Evolutionary conservation across 2,329 filamentous ascomycete species (phyloP).

Genomic region (Fusarium praegraminearum): DNA sequence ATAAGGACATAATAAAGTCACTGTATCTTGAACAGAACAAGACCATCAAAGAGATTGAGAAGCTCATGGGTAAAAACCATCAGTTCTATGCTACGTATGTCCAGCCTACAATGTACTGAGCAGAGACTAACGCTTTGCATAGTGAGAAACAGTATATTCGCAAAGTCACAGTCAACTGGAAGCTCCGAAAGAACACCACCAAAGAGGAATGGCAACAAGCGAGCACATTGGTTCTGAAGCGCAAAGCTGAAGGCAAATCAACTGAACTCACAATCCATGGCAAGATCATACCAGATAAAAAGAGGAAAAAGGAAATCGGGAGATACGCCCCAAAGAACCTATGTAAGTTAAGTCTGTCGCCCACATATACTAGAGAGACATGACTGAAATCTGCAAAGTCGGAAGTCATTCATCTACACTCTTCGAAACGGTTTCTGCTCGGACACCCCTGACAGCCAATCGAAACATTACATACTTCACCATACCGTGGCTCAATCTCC

Average conservation of each 20-base stretch:
- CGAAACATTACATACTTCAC: neutral
- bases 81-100: neutral
- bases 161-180: neutral
- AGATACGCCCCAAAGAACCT: neutral
- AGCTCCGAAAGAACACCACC: neutral
- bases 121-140: neutral
- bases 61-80: neutral
- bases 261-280: neutral
- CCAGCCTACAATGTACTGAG: rapidly evolving
- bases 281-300: neutral
- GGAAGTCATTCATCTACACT: neutral
- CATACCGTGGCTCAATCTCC: neutral
- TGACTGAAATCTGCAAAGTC: neutral
- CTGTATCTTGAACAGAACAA: neutral
- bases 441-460: neutral
- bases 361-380: too few relatives aligned
- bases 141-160: neutral
- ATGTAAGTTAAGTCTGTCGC: neutral
- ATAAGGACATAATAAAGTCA: neutral
- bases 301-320: neutral
- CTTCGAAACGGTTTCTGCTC: neutral
- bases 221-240: neutral
- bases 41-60: neutral
- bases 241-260: neutral
- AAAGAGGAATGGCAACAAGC: constrained; percentile 1